Conservation (phyloP, 139 green algal genomes). For the Micractinium sp. region DNA sequence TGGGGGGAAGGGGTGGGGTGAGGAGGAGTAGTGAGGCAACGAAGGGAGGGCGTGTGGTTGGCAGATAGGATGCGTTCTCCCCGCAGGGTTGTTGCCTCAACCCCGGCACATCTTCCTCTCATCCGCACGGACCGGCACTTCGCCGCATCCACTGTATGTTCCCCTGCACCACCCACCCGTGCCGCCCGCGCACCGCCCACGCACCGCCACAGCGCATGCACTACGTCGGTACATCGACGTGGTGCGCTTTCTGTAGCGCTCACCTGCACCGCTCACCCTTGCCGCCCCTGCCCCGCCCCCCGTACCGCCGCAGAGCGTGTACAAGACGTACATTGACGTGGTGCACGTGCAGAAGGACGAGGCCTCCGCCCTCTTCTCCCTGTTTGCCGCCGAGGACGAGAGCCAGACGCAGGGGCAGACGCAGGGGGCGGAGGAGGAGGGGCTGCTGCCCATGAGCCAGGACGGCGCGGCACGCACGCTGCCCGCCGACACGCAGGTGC, state of each 20-base stretch:
- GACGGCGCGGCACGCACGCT: conserved; percentile 2
- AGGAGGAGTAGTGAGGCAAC: too few species aligned
- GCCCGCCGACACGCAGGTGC: conserved; percentile 8
- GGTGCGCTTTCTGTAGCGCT: not conserved
- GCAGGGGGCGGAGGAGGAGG: too few species aligned
- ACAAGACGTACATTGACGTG: conserved; percentile 89
- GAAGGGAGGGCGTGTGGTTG: too few species aligned
- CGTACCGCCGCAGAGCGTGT: conserved; percentile 39
- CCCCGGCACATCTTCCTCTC: too few species aligned
- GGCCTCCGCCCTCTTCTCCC: conserved; percentile 59
- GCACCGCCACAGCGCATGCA: not conserved
- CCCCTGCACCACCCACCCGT: not conserved
- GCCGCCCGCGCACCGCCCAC: not conserved
- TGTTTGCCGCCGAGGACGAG: conserved; percentile 32
- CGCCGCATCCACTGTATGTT: too few species aligned
- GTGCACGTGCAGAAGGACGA: conserved; percentile 89
- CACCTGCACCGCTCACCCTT: not conserved
- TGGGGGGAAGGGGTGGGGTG: too few species aligned
- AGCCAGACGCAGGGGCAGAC: conserved; percentile 6
- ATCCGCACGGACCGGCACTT: too few species aligned
- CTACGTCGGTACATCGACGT: not conserved
- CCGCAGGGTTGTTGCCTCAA: too few species aligned
- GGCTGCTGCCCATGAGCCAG: not conserved
- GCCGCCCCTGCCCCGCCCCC: not conserved
- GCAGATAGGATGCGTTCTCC: too few species aligned